phyloP scores from a whole-genome alignment of 768 basidiomycete species.

The Lepiota subincarnata region DNA sequence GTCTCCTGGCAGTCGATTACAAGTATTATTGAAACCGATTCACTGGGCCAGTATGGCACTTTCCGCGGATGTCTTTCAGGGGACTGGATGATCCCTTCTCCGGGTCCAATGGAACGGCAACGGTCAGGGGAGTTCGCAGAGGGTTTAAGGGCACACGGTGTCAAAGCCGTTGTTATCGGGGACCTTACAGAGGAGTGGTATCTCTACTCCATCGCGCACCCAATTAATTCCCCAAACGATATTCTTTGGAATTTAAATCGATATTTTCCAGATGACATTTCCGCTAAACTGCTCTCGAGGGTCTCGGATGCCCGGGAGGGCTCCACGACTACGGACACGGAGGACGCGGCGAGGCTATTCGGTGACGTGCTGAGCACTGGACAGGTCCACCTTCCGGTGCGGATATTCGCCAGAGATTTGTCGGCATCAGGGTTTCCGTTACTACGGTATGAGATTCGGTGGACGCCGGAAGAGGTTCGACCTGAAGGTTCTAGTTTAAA shows the following conservation, averaged over 20 bases:
- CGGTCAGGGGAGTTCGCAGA: conserved; percentile 54
- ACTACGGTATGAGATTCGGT: conserved; percentile 63
- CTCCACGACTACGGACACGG: conserved; percentile 31
- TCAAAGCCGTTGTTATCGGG: conserved; percentile 60
- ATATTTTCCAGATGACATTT: conserved; percentile 53
- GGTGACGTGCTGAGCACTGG: conserved; percentile 58
- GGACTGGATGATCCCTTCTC: conserved; percentile 49
- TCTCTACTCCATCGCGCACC: conserved; percentile 68
- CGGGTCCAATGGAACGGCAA: conserved; percentile 68
- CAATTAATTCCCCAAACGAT: conserved; percentile 45
- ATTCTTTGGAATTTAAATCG: conserved; percentile 54
- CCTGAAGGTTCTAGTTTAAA: conserved; percentile 41
- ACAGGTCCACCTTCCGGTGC: conserved; percentile 66
- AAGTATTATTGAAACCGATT: conserved; percentile 53
- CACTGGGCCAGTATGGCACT: conserved; percentile 53
- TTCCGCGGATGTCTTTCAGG: conserved; percentile 66
- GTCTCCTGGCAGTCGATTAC: conserved; percentile 50
- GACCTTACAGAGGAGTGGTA: conserved; percentile 76
- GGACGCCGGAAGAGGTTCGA: conserved; percentile 60
- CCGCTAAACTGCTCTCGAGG: conserved; percentile 37
- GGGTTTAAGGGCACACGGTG: conserved; percentile 51
- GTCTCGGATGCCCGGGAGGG: conserved; percentile 39
- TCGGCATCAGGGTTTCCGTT: conserved; percentile 54
- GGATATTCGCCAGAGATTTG: conserved; percentile 60
- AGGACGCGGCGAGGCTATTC: conserved; percentile 43